Evolutionary conservation across 768 basidiomycete species (phyloP), one percentile per base, ranked within the genome.

Genomic region (Pisolithus marmoratus): DNA sequence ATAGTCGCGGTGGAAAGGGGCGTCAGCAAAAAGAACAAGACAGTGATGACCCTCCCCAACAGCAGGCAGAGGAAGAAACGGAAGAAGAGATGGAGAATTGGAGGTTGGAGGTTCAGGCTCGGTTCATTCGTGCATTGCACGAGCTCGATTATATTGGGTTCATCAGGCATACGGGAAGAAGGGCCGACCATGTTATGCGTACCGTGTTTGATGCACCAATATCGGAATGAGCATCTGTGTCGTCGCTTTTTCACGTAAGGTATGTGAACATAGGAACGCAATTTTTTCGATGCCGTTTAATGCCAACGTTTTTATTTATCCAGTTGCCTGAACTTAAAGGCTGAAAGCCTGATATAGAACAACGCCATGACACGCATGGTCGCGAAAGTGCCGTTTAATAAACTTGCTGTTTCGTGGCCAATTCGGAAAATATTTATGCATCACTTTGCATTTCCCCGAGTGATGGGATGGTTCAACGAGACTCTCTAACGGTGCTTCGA

Each of bases 71-170:
- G 50, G 59, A 46, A 23, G 41, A 65, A 11, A 60, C 59, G 19
- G 70, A 72, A 34, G 71, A 68, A 40, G 68, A 70, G 1, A 66
- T 63, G 20, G 83, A 79, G 55, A 70, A 71, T 57, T 84, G 82
- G 84, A 76, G 74, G 57, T 50, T 79, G 51, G 79, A 87, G 54
- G 76, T 83, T 15, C 90, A 91, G 61, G 87, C 85, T 38, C 74
- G 90, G 19, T 93, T 92, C 63, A 77, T 90, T 48, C 79, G 86
- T 17, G 82, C 87, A 11, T 61, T 92, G 63, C 90, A 93, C 53
- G 89, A 91, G 60, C 74, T 93, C 38, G 90, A 92, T 61, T 84
- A 82, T 59, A 67, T 91, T 34, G 90, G 90, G 8, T 80, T 92
- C 60, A 70, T 91, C 61, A 87, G 87, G 62, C 88, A 88, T 55